Evolutionary conservation across 2,329 filamentous ascomycete species (phyloP).

Genomic region (Trichoderma citrinoviride): DNA sequence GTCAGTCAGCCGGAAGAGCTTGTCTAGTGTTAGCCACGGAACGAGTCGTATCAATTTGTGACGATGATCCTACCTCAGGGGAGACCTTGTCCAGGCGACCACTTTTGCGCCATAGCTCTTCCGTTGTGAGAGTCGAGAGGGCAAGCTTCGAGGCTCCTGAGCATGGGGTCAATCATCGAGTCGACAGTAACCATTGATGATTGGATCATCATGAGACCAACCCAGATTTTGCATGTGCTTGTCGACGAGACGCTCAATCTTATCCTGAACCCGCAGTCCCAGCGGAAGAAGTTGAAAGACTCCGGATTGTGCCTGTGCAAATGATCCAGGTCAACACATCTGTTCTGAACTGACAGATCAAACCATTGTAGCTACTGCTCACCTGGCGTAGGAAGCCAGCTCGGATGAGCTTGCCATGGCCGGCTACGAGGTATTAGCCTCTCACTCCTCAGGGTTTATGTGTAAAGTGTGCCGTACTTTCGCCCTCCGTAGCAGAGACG

Average conservation of each 20-base stretch:
- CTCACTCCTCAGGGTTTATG: background rate
- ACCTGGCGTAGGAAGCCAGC: slow-evolving; percentile 74
- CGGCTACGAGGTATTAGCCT: slow-evolving; percentile 45
- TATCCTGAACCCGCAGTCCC: slow-evolving; percentile 81
- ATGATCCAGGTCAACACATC: background rate
- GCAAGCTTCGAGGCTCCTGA: slow-evolving; percentile 75
- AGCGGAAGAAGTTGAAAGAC: slow-evolving; percentile 91
- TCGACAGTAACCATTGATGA: background rate
- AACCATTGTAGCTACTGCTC: slow-evolving; percentile 21
- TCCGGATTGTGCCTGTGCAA: slow-evolving; percentile 70
- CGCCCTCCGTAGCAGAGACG: slow-evolving; percentile 55
- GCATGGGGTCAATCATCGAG: background rate
- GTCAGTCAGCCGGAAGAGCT: slow-evolving; percentile 80
- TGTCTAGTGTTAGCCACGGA: slow-evolving; percentile 26
- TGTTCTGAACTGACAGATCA: background rate
- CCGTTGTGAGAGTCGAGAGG: slow-evolving; percentile 80
- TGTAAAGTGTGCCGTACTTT: slow-evolving; percentile 40
- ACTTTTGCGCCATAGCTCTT: slow-evolving; percentile 78
- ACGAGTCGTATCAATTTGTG: too few relatives aligned
- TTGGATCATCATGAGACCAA: slow-evolving; percentile 33
- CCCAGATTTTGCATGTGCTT: slow-evolving; percentile 80
- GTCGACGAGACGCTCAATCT: slow-evolving; percentile 81
- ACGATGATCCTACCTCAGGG: slow-evolving; percentile 59
- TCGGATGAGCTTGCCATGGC: slow-evolving; percentile 64
- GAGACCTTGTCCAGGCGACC: slow-evolving; percentile 71